Base-by-base conservation (phyloP, 2,329 filamentous ascomycete species). In the Thelonectria discophora region DNA sequence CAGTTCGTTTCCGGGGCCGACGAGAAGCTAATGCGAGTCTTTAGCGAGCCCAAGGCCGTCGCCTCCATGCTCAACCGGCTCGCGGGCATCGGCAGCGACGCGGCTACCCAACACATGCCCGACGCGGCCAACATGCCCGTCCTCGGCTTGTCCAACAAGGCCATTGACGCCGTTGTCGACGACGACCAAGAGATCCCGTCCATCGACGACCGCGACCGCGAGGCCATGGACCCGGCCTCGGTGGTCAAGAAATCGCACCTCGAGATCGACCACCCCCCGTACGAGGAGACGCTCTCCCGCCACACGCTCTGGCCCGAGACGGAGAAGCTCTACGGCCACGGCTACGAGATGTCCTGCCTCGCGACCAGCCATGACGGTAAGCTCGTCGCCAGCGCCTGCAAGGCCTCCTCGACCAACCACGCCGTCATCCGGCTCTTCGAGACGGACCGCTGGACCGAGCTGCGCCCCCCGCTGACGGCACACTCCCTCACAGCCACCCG, bases 291-390 rank as follows among this genome's bases (percentile, higher is more conserved):
- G 56, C 86, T 99, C 2, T 90, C 93, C 21, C 88, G 94, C 9
- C 89, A 96, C 75, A 97, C 95, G 0, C 87, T 99, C 32, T 99
- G 94, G 93, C 95, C 95, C 3, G 95, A 99, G 75, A 88, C 88
- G 7, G 95, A 99, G 77, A 99, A 99, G 80, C 85, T 99, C 1
- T 99, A 99, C 78, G 95, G 95, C 2, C 95, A 99, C 78, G 95
- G 95, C 30, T 97, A 97, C 78, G 95, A 99, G 77, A 94, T 99
- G 51, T 97, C 93, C 2, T 91, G 92, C 39, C 86, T 97, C 15
- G 91, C 94, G 11, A 86, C 90, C 8, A 93, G 88, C 71, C 86
- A 91, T 72, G 88, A 93, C 69, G 90, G 91, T 12, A 81, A 78
- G 3, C 77, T 97, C 20, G 84, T 99, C 13, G 95, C 95, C 32